A percentile compares a stretch with the other conserved stretches of the same genome.
Conservation (phyloP, 768 basidiomycete genomes). For the Boletus sp. region DNA sequence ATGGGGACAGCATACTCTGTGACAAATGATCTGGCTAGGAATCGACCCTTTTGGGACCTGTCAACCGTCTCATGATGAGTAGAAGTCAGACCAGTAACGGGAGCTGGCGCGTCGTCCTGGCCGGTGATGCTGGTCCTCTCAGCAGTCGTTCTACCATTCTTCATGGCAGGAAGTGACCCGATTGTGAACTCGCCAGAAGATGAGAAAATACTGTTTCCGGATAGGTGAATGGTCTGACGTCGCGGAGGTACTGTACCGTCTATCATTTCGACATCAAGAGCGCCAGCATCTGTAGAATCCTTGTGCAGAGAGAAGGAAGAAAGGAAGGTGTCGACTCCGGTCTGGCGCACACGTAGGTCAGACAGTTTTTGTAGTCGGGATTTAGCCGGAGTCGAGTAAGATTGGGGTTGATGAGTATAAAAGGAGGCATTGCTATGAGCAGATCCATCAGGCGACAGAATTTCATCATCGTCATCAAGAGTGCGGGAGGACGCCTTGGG, state of each 20-base stretch:
- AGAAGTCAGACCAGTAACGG: neutral
- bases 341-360: neutral
- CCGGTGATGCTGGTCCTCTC: neutral
- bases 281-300: neutral
- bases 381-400: slow-evolving; percentile 26
- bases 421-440: slow-evolving; percentile 16
- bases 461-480: neutral
- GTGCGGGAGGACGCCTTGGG: slow-evolving; percentile 6
- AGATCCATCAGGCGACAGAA: neutral
- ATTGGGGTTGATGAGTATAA: slow-evolving; percentile 23
- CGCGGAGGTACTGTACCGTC: slow-evolving; percentile 4
- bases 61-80: neutral
- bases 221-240: slow-evolving; percentile 19
- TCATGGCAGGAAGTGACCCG: neutral
- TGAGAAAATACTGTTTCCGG: slow-evolving; percentile 30
- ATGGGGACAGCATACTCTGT: slow-evolving; percentile 19
- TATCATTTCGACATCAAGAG: slow-evolving; percentile 23
- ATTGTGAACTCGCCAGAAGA: slow-evolving; percentile 30
- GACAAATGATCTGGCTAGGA: slow-evolving; percentile 10
- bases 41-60: neutral
- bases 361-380: slow-evolving; percentile 1
- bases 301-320: neutral
- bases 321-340: neutral
- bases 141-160: neutral
- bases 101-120: neutral